A percentile compares a stretch with the other conserved stretches of the same genome.
phyloP scores from a whole-genome alignment of 2,329 filamentous ascomycete species.

The Pyrenochaeta sp. region DNA sequence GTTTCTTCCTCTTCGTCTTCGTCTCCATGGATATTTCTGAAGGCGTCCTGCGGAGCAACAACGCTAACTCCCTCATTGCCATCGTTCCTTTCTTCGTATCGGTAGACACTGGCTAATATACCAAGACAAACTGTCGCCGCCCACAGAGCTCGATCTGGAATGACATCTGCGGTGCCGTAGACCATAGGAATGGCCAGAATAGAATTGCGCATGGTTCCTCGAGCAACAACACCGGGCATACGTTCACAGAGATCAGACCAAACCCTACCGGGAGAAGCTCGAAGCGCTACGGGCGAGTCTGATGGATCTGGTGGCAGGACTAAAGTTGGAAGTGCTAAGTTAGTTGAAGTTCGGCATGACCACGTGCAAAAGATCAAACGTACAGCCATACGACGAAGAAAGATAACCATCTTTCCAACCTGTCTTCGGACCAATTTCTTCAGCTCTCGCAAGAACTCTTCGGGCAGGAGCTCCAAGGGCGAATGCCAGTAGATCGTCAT shows the following conservation, averaged over 20 bases:
- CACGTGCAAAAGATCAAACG: too few relatives aligned
- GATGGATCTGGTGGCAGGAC: constrained; percentile 61
- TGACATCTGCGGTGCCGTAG: constrained; percentile 59
- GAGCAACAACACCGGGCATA: constrained; percentile 62
- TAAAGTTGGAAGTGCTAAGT: too few relatives aligned
- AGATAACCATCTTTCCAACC: constrained; percentile 65
- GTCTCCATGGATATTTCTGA: constrained; percentile 57
- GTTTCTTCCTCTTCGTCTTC: constrained; percentile 63
- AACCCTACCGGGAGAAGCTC: constrained; percentile 60
- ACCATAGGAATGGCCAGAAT: constrained; percentile 60
- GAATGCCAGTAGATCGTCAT: constrained; percentile 61
- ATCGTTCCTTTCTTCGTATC: constrained; percentile 63
- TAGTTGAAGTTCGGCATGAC: too few relatives aligned
- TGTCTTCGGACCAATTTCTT: constrained; percentile 60
- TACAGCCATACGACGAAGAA: constrained; percentile 59
- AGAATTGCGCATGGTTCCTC: constrained; percentile 61
- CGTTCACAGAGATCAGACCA: constrained; percentile 64
- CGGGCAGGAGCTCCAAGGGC: constrained; percentile 64
- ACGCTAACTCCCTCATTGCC: constrained; percentile 61
- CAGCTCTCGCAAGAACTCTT: constrained; percentile 62
- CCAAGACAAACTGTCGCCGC: constrained; percentile 62
- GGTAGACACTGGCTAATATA: constrained; percentile 64
- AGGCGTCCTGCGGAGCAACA: constrained; percentile 41
- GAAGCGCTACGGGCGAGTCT: constrained; percentile 58
- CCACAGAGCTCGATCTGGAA: constrained; percentile 63